phyloP scores from a whole-genome alignment of 257 asterid genomes.

The Paulownia fortunei region DNA sequence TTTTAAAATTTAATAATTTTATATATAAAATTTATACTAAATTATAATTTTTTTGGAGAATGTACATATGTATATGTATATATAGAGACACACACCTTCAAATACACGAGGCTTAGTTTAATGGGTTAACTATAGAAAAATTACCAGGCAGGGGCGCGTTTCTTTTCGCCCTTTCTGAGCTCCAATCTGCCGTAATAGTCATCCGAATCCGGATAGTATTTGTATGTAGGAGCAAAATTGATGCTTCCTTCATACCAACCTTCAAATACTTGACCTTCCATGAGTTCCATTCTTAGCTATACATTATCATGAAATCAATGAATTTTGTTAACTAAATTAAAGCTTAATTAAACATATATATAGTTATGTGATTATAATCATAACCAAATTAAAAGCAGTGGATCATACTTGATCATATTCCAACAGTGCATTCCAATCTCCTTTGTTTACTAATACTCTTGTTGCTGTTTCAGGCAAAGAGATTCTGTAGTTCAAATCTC shows the following conservation, averaged over 20 bases:
- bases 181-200: constrained; percentile 52
- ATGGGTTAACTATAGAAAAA: not conserved
- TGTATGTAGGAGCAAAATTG: constrained; percentile 70
- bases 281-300: constrained; percentile 57
- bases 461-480: constrained; percentile 62
- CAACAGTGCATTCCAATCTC: constrained; percentile 55
- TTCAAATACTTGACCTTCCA: constrained; percentile 64
- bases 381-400: too few relatives aligned
- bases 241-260: constrained; percentile 69
- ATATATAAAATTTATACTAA: too few relatives aligned
- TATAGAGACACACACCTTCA: too few relatives aligned
- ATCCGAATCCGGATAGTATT: constrained; percentile 55
- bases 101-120: too few relatives aligned
- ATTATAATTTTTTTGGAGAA: too few relatives aligned
- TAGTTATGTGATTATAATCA: too few relatives aligned
- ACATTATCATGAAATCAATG: constrained; percentile 2
- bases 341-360: too few relatives aligned
- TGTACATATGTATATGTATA: too few relatives aligned
- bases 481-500: constrained; percentile 72
- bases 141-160: constrained; percentile 75
- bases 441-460: constrained; percentile 45
- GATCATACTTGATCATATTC: constrained; percentile 63
- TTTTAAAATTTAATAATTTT: too few relatives aligned
- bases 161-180: constrained; percentile 50
- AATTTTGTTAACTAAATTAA: too few relatives aligned